Conservation (phyloP, 768 basidiomycete genomes). For the Boletales sp. region DNA sequence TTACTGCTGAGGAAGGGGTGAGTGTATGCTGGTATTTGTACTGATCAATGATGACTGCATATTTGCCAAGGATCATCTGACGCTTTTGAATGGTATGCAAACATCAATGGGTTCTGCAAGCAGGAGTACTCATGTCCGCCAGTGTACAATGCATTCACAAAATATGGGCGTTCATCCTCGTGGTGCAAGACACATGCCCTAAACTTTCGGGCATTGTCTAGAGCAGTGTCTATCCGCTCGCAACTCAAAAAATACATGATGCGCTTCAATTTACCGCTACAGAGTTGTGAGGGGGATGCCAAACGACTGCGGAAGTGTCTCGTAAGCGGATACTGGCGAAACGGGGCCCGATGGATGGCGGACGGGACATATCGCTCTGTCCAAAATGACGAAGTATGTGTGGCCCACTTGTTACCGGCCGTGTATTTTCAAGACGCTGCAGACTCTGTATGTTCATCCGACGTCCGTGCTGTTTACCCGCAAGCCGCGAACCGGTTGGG, state of each 20-base stretch:
- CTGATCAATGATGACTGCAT: not conserved
- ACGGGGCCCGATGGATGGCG: slow-evolving; percentile 85
- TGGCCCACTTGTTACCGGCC: not conserved
- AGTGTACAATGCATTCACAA: slow-evolving; percentile 93
- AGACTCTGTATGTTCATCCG: slow-evolving; percentile 90
- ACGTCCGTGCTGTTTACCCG: slow-evolving; percentile 92
- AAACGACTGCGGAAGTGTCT: slow-evolving; percentile 82
- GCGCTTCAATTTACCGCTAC: slow-evolving; percentile 75
- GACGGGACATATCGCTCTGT: slow-evolving; percentile 94
- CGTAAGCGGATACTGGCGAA: slow-evolving; percentile 90
- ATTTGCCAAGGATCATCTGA: slow-evolving; percentile 78
- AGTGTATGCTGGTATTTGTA: slow-evolving; percentile 20
- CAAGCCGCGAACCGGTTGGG: slow-evolving; percentile 88
- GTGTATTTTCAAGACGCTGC: slow-evolving; percentile 2
- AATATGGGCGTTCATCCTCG: slow-evolving; percentile 75
- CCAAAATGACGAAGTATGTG: slow-evolving; percentile 73
- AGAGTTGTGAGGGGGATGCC: slow-evolving; percentile 89
- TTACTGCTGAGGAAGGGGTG: slow-evolving; percentile 97
- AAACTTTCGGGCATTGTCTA: slow-evolving; percentile 90
- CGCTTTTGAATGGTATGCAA: slow-evolving; percentile 77
- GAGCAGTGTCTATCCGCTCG: slow-evolving; percentile 91
- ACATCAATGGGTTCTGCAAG: not conserved
- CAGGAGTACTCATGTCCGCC: slow-evolving; percentile 3
- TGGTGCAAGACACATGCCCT: slow-evolving; percentile 95
- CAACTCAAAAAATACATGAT: slow-evolving; percentile 95